A percentile compares a stretch with the other conserved stretches of the same genome.
Evolutionary conservation across 2,329 filamentous ascomycete species (phyloP).

Genomic region (Penicillium sp.): DNA sequence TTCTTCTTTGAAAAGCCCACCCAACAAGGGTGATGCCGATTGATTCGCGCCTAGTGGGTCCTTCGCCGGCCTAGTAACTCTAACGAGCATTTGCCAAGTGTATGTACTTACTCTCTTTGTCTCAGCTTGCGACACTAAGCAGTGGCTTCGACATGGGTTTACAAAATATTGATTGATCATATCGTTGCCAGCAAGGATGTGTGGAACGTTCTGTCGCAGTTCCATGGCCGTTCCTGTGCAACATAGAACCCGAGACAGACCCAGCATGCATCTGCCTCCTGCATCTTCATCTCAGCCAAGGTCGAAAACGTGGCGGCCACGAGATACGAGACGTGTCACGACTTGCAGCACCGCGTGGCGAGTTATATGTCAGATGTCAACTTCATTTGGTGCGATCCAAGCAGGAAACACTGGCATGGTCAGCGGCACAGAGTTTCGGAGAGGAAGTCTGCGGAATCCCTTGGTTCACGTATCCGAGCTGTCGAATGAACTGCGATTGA

Average conservation of each 20-base stretch:
- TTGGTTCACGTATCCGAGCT: neutral
- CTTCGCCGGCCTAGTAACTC: constrained; percentile 5
- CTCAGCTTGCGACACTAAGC: neutral
- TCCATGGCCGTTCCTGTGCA: constrained; percentile 18
- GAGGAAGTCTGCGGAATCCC: neutral
- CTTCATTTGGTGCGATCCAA: neutral
- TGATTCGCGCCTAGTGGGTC: neutral
- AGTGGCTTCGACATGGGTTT: neutral
- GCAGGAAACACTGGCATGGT: constrained; percentile 1
- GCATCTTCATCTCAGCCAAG: constrained; percentile 1
- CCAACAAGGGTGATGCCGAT: constrained; percentile 6
- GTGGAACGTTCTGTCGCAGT: constrained; percentile 18
- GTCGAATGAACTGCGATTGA: neutral
- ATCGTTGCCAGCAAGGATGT: neutral
- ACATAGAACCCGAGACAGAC: constrained; percentile 1
- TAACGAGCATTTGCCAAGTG: constrained; percentile 5
- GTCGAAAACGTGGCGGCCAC: constrained; percentile 35
- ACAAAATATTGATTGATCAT: constrained; percentile 1
- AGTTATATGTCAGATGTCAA: constrained; percentile 6
- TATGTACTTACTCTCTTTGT: neutral
- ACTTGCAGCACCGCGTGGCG: constrained; percentile 8
- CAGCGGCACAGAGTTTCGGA: neutral
- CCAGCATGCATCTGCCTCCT: neutral
- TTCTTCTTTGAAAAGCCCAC: constrained; percentile 13
- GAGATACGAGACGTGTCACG: constrained; percentile 19